Evolutionary conservation across 169 alveolate genomes (phyloP).

Genomic region (Amoebophrya sp.): DNA sequence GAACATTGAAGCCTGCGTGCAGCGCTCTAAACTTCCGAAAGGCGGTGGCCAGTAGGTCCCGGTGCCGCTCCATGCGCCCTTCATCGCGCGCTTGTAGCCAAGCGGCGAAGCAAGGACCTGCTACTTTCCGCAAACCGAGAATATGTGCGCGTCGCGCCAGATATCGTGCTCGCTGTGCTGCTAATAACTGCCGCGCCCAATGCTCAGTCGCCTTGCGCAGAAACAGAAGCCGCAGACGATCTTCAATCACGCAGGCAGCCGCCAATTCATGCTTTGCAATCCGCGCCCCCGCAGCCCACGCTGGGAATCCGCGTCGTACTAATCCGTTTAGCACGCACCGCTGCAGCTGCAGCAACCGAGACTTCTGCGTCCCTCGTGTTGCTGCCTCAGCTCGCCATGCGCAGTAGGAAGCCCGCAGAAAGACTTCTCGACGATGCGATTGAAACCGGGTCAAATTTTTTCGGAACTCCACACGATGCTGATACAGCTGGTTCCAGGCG

Average conservation of each 20-base stretch:
- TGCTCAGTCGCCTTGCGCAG: background rate
- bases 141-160: background rate
- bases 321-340: background rate
- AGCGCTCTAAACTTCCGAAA: background rate
- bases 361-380: background rate
- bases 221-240: background rate
- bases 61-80: background rate
- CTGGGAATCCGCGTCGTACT: background rate
- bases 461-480: background rate
- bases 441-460: background rate
- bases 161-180: background rate
- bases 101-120: background rate
- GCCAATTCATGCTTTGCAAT: background rate
- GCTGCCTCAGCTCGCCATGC: background rate
- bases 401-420: background rate
- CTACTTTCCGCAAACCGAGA: background rate
- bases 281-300: background rate
- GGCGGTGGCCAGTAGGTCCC: background rate
- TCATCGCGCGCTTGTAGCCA: background rate
- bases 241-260: background rate
- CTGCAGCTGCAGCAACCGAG: background rate
- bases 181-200: background rate
- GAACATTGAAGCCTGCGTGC: background rate
- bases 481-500: background rate
- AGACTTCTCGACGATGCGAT: background rate